A percentile compares a stretch with the other conserved stretches of the same genome.
Evolutionary conservation across 345 rosid genomes (phyloP).

Genomic region (Euphorbia tirucalli): DNA sequence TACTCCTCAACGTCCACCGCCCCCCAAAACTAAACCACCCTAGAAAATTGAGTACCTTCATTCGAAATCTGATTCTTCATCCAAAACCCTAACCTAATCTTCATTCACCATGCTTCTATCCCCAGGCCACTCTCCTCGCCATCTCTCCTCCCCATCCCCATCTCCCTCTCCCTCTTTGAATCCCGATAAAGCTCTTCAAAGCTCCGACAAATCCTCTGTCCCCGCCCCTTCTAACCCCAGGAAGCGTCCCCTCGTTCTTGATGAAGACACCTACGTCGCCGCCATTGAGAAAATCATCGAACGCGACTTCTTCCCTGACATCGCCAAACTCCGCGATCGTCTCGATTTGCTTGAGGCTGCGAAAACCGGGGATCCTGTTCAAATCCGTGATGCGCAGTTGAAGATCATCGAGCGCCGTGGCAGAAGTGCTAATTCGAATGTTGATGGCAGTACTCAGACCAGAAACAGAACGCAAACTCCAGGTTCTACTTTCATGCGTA

Average conservation of each 20-base stretch:
- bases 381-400: conserved; percentile 90
- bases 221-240: conserved; percentile 27
- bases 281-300: conserved; percentile 93
- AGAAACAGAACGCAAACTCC: conserved; percentile 55
- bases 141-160: conserved; percentile 68
- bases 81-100: conserved; percentile 12
- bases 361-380: conserved; percentile 77
- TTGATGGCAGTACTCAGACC: conserved; percentile 31
- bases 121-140: conserved; percentile 82
- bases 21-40: too few species aligned
- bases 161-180: conserved; percentile 55
- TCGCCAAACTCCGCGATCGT: conserved; percentile 87
- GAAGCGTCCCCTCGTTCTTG: conserved; percentile 64
- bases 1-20: too few species aligned
- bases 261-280: conserved; percentile 79
- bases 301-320: conserved; percentile 95
- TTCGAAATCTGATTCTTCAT: background rate
- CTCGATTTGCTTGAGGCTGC: conserved; percentile 93
- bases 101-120: conserved; percentile 56
- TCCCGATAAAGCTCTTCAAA: conserved; percentile 27
- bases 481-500: conserved; percentile 74
- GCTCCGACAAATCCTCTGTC: conserved; percentile 32
- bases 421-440: conserved; percentile 32
- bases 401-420: conserved; percentile 93
- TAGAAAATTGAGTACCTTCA: too few species aligned